A percentile compares a stretch with the other conserved stretches of the same genome.
Conservation (phyloP, 768 basidiomycete species). For the Galerina marginata region DNA sequence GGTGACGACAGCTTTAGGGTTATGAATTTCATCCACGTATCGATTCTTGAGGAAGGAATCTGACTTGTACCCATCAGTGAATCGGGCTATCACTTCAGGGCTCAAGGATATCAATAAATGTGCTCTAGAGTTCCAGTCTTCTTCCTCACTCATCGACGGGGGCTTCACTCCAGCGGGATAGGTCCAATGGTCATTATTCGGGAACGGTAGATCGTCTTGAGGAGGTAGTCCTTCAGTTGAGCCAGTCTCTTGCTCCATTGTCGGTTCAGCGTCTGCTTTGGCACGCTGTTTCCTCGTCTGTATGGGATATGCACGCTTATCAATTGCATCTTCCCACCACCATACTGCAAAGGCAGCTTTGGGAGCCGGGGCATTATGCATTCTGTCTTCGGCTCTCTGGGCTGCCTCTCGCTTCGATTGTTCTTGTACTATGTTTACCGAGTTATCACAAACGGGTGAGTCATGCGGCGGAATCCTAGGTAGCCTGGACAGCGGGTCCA, state of each 20-base stretch:
- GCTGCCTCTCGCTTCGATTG: background rate
- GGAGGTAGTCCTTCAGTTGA: background rate
- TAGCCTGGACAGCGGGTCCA: slow-evolving; percentile 29
- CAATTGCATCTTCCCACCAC: slow-evolving; percentile 25
- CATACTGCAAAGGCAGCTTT: slow-evolving; percentile 25
- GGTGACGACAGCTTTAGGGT: background rate
- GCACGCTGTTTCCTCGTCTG: slow-evolving; percentile 4
- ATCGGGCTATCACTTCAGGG: slow-evolving; percentile 6
- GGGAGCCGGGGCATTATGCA: slow-evolving; percentile 7
- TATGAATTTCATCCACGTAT: background rate
- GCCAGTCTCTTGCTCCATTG: background rate
- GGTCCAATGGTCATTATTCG: slow-evolving; percentile 5
- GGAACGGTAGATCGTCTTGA: background rate
- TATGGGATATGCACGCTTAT: slow-evolving; percentile 12
- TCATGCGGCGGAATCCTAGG: slow-evolving; percentile 20
- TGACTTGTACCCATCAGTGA: slow-evolving; percentile 23
- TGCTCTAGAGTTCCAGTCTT: background rate
- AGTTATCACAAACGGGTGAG: slow-evolving; percentile 17
- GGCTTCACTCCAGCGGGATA: slow-evolving; percentile 3
- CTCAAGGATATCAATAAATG: background rate
- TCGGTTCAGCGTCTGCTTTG: background rate
- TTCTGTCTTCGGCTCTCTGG: slow-evolving; percentile 9
- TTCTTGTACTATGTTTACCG: slow-evolving; percentile 9
- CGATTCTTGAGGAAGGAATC: background rate
- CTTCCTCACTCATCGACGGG: slow-evolving; percentile 8